Evolutionary conservation across 345 rosid genomes (phyloP), one percentile per base, ranked within the genome.

Genomic region (Heritiera littoralis): DNA sequence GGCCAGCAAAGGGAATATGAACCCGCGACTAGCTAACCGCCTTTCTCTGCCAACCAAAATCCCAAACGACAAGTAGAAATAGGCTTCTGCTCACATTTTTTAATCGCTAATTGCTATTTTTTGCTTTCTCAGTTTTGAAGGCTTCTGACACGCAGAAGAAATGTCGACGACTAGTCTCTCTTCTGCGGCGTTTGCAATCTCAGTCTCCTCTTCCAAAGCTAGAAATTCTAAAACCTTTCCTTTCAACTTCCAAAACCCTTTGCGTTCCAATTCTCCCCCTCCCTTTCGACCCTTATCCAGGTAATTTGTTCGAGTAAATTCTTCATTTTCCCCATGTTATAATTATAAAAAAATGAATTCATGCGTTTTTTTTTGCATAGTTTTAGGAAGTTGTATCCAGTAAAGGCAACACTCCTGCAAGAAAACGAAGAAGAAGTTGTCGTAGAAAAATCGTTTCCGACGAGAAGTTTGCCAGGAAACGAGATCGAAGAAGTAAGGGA

Each of bases 381-480:
- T 64, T 35, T 20, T 66, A 89, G 92, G 84, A 93, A 85, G 76
- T 75, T 15, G 72, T 78, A 40, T 81, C 82, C 77, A 51, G 86
- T 92, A 14, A 86, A 80, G 80, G 97, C 93, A 4, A 81, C 93
- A 9, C 77, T 89, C 78, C 74, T 93, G 82, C 88, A 88, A 83
- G 97, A 93, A 56, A 79, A 89, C n/a, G 97, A 95, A 61, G 88
- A 91, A 84, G 84, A 90, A 81, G 92, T 94, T 38, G 90, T 69
- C 3, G 89, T 90, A 10, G 95, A 93, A 78, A 92, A 92, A 65
- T 85, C 94, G 5, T 91, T 90, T 81, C 82, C n/a, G 78, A 80
- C 96, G 0, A 88, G 85, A 20, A 83, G 77, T 69, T 77, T 86
- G 49, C 82, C 86, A 43, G 83, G 69, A 8, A 66, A 66, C 7